Evolutionary conservation across 805 yeast species (phyloP), one percentile per base, ranked within the genome.

Genomic region (Yamadazyma insecticola): DNA sequence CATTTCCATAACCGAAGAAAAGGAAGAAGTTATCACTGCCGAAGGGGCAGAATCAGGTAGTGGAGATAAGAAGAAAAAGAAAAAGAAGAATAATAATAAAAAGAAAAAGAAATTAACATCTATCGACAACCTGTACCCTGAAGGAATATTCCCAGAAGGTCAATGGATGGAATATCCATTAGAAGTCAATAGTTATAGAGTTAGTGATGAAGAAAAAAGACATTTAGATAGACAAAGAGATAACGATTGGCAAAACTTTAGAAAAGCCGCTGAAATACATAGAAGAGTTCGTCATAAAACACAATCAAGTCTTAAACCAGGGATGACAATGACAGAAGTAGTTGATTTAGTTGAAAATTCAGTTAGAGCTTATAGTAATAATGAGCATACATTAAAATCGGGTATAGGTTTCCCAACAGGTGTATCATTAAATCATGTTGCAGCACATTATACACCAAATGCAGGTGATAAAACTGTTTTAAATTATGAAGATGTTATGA

Each of bases 321-420:
- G 97, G 14, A 84, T 89, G 95, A 62, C 84, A 10, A 82, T 88
- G 76, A 82, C 77, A 15, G 95, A 88, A 40, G 77, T 92, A 45
- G 96, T 96, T 9, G 87, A 92, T 52, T 67, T 79, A 37, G 82
- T 92, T 47, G 99, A 92, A 58, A 76, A 87, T 51, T 74, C 90
- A 0, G 82, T 84, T 6, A 72, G 97, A 46, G 73, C 78, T 4
- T 76, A 81, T 46, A 72, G 88, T 11, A 81, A 72, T 25, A 81
- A 81, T 30, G 81, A 78, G 47, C 70, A 77, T 25, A 70, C 74
- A 18, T 69, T 73, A 39, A 57, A 55, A 32, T 92, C 87, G 12
- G 99, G 99, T 23, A 77, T 89, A 48, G 99, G 97, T 5, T 92
- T 92, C 72, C 99, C 99, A 30, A 88, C 97, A n/a, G 99, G 99